phyloP scores from a whole-genome alignment of 2,329 filamentous ascomycete species.

The Calonectria montana region DNA sequence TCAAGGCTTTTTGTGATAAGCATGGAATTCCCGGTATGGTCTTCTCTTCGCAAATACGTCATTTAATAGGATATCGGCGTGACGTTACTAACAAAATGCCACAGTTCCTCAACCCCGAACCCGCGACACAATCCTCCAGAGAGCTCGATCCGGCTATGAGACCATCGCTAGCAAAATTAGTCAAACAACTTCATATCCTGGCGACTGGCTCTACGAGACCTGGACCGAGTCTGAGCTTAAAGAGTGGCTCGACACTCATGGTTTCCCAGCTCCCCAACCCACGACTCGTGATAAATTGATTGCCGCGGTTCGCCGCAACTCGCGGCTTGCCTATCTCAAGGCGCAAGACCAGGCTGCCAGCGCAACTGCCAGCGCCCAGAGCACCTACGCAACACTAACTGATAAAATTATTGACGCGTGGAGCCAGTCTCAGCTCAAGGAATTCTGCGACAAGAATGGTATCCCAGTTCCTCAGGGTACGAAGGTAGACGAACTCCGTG shows the following conservation, averaged over 20 bases:
- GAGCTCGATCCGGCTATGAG: slow-evolving; percentile 86
- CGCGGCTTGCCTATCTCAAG: slow-evolving; percentile 80
- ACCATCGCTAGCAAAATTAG: slow-evolving; percentile 77
- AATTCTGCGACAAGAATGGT: slow-evolving; percentile 90
- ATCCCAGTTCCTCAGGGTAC: slow-evolving; percentile 91
- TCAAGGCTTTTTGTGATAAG: slow-evolving; percentile 93
- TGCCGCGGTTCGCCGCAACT: slow-evolving; percentile 89
- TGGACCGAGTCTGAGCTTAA: slow-evolving; percentile 97
- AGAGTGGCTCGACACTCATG: slow-evolving; percentile 90
- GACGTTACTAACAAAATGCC: not conserved
- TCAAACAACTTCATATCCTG: slow-evolving; percentile 87
- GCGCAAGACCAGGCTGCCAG: slow-evolving; percentile 70
- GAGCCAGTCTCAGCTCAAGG: slow-evolving; percentile 90
- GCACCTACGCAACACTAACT: slow-evolving; percentile 79
- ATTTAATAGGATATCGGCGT: too few relatives aligned
- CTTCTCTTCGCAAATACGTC: too few relatives aligned
- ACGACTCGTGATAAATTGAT: slow-evolving; percentile 88
- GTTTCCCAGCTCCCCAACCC: slow-evolving; percentile 87
- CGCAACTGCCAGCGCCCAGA: slow-evolving; percentile 72
- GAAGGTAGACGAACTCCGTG: slow-evolving; percentile 88
- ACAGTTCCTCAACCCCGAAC: slow-evolving; percentile 84
- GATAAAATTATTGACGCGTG: slow-evolving; percentile 90
- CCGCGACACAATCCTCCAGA: slow-evolving; percentile 83
- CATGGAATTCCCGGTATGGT: slow-evolving; percentile 78
- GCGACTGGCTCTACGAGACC: slow-evolving; percentile 90